phyloP scores from a whole-genome alignment of 2,329 filamentous ascomycete genomes.

The Penicillium sp. region DNA sequence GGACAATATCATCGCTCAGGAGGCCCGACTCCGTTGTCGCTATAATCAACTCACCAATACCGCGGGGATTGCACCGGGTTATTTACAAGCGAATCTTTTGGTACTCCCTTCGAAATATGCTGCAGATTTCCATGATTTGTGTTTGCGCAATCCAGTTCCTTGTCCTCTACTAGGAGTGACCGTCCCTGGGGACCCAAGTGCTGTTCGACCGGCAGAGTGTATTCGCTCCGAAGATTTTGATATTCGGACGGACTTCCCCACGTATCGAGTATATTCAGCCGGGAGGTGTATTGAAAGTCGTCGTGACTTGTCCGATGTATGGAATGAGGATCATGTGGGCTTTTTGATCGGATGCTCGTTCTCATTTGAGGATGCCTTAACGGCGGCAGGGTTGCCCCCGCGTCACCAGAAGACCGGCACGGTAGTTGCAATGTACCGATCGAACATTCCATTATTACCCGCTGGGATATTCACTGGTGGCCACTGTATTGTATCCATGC shows the following conservation, averaged over 20 bases:
- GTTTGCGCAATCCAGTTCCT: constrained; percentile 60
- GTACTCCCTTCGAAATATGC: constrained; percentile 58
- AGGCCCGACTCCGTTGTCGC: constrained; percentile 46
- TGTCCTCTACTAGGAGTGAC: constrained; percentile 58
- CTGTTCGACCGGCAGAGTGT: constrained; percentile 18
- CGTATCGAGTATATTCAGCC: constrained; percentile 58
- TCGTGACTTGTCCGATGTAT: constrained; percentile 49
- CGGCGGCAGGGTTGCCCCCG: constrained; percentile 49
- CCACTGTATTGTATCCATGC: constrained; percentile 63
- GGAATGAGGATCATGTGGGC: constrained; percentile 58
- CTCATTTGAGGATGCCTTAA: constrained; percentile 60
- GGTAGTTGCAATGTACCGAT: constrained; percentile 62
- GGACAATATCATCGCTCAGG: constrained; percentile 18
- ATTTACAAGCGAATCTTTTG: constrained; percentile 62
- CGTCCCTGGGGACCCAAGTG: constrained; percentile 36
- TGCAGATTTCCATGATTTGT: constrained; percentile 57
- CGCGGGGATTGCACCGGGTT: constrained; percentile 53
- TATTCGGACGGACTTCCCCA: constrained; percentile 56
- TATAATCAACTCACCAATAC: constrained; percentile 45
- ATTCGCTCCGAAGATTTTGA: constrained; percentile 45
- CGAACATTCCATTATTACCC: constrained; percentile 54
- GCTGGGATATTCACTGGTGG: constrained; percentile 56
- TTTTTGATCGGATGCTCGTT: constrained; percentile 65
- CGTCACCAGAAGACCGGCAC: constrained; percentile 48
- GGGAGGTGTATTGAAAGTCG: constrained; percentile 40